Conservation (phyloP, 805 yeast genomes). For the Suhomyces vadensis region DNA sequence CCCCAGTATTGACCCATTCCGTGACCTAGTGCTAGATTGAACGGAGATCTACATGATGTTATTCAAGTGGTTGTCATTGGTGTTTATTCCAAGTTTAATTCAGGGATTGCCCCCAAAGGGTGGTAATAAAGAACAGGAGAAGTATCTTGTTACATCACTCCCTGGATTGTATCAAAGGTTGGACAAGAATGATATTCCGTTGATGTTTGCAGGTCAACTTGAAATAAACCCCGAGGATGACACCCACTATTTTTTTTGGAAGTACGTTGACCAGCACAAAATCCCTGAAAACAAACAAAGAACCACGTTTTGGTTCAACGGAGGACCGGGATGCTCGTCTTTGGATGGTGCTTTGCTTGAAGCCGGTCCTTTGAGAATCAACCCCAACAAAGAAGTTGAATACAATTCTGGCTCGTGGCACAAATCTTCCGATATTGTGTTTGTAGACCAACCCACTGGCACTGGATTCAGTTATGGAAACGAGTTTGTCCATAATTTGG, state of each 20-base stretch:
- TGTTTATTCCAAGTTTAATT: background rate
- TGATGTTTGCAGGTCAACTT: constrained; percentile 68
- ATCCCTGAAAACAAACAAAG: constrained; percentile 37
- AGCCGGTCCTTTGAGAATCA: constrained; percentile 80
- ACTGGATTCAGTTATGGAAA: constrained; percentile 81
- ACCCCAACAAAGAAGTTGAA: constrained; percentile 41
- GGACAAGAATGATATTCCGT: constrained; percentile 38
- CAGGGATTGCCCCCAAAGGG: constrained; percentile 11
- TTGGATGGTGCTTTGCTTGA: constrained; percentile 97
- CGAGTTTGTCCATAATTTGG: constrained; percentile 54
- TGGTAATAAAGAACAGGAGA: constrained; percentile 12
- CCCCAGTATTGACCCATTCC: no score
- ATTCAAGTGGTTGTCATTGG: background rate
- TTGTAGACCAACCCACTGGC: constrained; percentile 93
- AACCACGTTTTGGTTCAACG: constrained; percentile 86
- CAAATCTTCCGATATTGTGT: constrained; percentile 72
- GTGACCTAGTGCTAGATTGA: background rate
- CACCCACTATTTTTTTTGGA: constrained; percentile 78
- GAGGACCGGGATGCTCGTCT: constrained; percentile 98
- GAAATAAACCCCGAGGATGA: constrained; percentile 53
- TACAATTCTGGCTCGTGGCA: constrained; percentile 83
- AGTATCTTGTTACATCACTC: constrained; percentile 31
- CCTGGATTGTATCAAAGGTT: constrained; percentile 41
- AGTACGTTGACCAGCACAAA: constrained; percentile 44
- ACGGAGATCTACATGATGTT: background rate